Percentiles rank a stretch among this genome's conserved stretches.
Conservation (phyloP, 441 rosid genomes). For the Breynia disticha region DNA sequence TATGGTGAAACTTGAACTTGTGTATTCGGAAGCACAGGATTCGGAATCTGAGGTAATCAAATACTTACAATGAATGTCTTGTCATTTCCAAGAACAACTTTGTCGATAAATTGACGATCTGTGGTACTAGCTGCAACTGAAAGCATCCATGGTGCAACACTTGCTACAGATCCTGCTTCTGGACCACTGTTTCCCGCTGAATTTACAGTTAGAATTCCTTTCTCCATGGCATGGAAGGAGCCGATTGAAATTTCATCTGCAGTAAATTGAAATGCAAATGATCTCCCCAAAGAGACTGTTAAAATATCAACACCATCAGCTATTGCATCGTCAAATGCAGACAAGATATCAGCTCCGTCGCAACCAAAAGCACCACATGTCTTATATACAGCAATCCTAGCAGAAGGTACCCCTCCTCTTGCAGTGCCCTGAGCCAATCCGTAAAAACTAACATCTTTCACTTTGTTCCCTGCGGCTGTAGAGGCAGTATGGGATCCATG, state of each 20-base stretch:
- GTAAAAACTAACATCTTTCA: constrained; percentile 12
- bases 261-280: background rate
- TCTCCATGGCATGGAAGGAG: constrained; percentile 32
- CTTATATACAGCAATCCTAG: constrained; percentile 18
- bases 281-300: constrained; percentile 9
- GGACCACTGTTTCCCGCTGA: constrained; percentile 43
- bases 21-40: no score
- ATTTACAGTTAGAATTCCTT: constrained; percentile 29
- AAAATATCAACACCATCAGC: constrained; percentile 24
- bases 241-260: constrained; percentile 18
- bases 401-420: constrained; percentile 20
- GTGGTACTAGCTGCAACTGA: constrained; percentile 43
- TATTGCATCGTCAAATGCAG: constrained; percentile 28
- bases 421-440: constrained; percentile 19
- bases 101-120: constrained; percentile 28
- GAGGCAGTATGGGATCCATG: constrained; percentile 34
- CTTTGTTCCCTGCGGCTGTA: constrained; percentile 21
- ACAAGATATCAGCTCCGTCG: constrained; percentile 1
- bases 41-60: no score
- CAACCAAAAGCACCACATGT: background rate
- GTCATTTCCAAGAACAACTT: constrained; percentile 36
- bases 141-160: constrained; percentile 48
- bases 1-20: background rate
- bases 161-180: background rate
- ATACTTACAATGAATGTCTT: constrained; percentile 25